These are phyloP conservation scores for Tephrocybe sp. DNA, from an alignment of 768 basidiomycete species.

Conservation along the genomic window DNA sequence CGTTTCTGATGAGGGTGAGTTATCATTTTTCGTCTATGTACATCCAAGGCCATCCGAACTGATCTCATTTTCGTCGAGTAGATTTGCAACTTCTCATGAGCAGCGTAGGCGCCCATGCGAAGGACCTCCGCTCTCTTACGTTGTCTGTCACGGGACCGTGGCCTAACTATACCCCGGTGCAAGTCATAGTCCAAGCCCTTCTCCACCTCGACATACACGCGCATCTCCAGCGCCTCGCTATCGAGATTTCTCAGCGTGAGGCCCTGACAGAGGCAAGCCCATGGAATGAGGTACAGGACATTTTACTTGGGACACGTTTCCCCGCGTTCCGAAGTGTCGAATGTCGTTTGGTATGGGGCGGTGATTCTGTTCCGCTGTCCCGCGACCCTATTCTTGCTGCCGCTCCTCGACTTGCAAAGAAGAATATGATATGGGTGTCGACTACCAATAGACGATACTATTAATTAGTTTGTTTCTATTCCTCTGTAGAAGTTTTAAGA, in stretches of 20 bases:
- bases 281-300: constrained; percentile 6
- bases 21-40: not conserved
- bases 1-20: constrained; percentile 4
- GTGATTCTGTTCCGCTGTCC: too few relatives aligned
- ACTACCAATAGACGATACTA: too few relatives aligned
- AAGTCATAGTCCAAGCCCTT: constrained; percentile 2
- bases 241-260: not conserved
- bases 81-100: constrained; percentile 1
- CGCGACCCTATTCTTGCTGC: too few relatives aligned
- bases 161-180: not conserved
- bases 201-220: not conserved
- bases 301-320: constrained; percentile 3
- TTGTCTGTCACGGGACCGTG: not conserved
- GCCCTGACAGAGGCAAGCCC: not conserved
- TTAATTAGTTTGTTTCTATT: too few relatives aligned
- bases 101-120: not conserved
- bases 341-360: too few relatives aligned
- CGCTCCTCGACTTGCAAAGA: too few relatives aligned
- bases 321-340: constrained; percentile 6
- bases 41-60: not conserved
- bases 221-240: not conserved
- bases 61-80: not conserved
- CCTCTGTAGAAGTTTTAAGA: too few relatives aligned
- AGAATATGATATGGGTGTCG: too few relatives aligned
- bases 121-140: constrained; percentile 1